Evolutionary conservation across 176 grass and related monocot genomes (phyloP).

Genomic region (Oryza glumipatula): DNA sequence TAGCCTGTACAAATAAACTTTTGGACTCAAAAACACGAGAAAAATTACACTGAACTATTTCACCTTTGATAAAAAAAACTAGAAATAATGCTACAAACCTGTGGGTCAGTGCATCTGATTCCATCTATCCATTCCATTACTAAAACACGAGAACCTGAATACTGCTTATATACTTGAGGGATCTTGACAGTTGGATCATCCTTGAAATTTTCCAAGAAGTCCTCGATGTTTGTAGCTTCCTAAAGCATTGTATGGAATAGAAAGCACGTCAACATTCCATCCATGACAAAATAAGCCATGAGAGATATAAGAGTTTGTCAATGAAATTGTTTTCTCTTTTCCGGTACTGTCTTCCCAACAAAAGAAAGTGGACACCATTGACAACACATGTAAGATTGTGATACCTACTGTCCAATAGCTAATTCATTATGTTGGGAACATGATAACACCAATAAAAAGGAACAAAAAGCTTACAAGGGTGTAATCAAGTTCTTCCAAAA

Average conservation of each 20-base stretch:
- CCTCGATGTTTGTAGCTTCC: slow-evolving; percentile 98
- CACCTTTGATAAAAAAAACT: slow-evolving; percentile 18
- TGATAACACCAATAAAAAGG: background rate
- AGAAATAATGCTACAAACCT: slow-evolving; percentile 60
- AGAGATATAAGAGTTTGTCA: background rate
- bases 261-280: background rate
- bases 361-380: background rate
- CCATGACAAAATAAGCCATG: background rate
- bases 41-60: slow-evolving; percentile 25
- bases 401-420: background rate
- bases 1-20: slow-evolving; percentile 61
- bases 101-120: slow-evolving; percentile 91
- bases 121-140: slow-evolving; percentile 99
- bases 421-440: background rate
- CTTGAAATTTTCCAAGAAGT: slow-evolving; percentile 95
- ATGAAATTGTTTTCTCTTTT: background rate
- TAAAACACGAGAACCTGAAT: slow-evolving; percentile 82
- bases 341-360: background rate
- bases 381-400: background rate
- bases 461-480: slow-evolving; percentile 76
- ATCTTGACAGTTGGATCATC: slow-evolving; percentile 99
- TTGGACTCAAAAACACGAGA: slow-evolving; percentile 39
- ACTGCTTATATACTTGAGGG: slow-evolving; percentile 82
- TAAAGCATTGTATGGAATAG: slow-evolving; percentile 35
- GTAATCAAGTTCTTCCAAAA: slow-evolving; percentile 99